Conservation (phyloP, 208 protist genomes). For the Borovskyia barvae region DNA sequence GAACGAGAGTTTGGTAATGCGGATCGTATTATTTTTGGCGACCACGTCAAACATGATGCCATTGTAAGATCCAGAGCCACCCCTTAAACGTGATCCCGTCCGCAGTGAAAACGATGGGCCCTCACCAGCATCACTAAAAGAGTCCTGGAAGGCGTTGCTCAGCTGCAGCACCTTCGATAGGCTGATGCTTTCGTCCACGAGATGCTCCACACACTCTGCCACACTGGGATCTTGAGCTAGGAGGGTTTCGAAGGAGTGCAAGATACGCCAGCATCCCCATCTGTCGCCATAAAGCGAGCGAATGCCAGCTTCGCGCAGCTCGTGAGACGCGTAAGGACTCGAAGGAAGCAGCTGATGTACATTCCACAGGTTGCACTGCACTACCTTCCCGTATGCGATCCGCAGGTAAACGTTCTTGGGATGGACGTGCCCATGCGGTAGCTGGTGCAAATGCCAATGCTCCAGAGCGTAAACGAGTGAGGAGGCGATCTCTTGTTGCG, state of each 20-base stretch:
- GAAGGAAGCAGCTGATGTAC: constrained; percentile 36
- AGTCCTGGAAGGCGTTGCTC: constrained; percentile 52
- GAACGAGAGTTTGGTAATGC: constrained; percentile 77
- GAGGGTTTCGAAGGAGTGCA: constrained; percentile 26
- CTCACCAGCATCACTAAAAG: constrained; percentile 35
- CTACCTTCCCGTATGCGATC: constrained; percentile 36
- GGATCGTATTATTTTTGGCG: constrained; percentile 59
- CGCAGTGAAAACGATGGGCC: constrained; percentile 52
- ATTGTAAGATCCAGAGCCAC: constrained; percentile 76
- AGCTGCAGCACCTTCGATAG: constrained; percentile 55
- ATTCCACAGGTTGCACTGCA: constrained; percentile 66
- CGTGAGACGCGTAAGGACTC: constrained; percentile 46
- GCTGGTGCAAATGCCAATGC: constrained; percentile 83
- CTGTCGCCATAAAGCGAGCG: constrained; percentile 52
- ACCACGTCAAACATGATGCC: constrained; percentile 92
- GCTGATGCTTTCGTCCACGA: constrained; percentile 34
- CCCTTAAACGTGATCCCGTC: constrained; percentile 50
- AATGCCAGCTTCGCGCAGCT: constrained; percentile 35
- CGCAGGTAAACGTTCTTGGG: constrained; percentile 74
- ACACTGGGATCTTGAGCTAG: constrained; percentile 27
- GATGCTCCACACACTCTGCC: constrained; percentile 19
- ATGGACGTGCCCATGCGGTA: constrained; percentile 65
- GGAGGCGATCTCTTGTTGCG: constrained; percentile 41
- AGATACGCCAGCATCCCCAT: constrained; percentile 56
- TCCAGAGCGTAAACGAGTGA: constrained; percentile 75